Evolutionary conservation across 208 protist genomes (phyloP).

Genomic region (Leishmania major): DNA sequence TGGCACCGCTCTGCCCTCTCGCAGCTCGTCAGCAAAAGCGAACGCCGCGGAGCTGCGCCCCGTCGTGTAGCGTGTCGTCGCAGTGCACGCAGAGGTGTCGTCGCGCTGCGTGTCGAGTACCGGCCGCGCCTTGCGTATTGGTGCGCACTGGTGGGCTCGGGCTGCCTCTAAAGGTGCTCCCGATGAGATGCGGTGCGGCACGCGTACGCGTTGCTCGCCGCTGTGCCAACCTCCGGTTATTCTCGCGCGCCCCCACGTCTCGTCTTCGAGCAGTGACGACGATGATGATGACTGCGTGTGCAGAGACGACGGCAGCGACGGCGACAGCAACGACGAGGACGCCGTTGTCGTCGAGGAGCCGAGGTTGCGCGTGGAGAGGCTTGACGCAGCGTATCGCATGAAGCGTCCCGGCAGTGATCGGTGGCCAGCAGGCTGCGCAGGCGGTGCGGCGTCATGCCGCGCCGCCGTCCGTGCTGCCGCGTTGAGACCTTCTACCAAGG

Average conservation of each 20-base stretch:
- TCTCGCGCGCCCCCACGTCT: neutral
- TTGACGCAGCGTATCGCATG: neutral
- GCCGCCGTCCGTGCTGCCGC: conserved; percentile 26
- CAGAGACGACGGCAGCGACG: neutral
- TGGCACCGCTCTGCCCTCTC: neutral
- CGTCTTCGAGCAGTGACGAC: conserved; percentile 1
- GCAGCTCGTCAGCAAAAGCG: neutral
- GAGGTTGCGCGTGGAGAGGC: conserved; percentile 32
- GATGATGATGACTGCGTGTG: conserved; percentile 2
- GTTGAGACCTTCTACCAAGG: conserved; percentile 14
- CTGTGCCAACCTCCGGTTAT: neutral
- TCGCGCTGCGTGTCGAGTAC: conserved; percentile 23
- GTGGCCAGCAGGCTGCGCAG: neutral
- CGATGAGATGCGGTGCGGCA: neutral
- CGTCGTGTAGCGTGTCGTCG: conserved; percentile 32
- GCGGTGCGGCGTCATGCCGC: neutral
- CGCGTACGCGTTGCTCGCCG: neutral
- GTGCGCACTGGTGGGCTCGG: neutral
- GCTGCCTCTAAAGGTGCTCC: neutral
- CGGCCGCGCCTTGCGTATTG: conserved; percentile 16
- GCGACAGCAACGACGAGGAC: neutral
- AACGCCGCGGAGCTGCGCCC: neutral
- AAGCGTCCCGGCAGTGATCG: neutral
- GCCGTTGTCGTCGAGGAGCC: conserved; percentile 9
- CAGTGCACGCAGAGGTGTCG: conserved; percentile 10